Base-by-base conservation (phyloP, 805 yeast species). In the Lipomyces oligophaga region DNA sequence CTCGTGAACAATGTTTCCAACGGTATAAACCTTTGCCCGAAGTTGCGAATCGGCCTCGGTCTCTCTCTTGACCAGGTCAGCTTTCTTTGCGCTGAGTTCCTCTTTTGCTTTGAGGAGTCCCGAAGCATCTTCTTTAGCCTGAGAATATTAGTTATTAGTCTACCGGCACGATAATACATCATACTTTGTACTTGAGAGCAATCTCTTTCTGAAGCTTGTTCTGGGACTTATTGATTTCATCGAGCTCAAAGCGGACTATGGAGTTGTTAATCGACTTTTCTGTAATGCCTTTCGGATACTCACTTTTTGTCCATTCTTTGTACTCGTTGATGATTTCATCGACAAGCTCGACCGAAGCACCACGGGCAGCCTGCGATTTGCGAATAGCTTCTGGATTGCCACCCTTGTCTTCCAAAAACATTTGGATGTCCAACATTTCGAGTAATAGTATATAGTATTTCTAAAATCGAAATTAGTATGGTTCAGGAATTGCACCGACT, bases 1-100 rank as follows among this genome's bases (percentile, higher is more conserved):
- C 64, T 84, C 86, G 69, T 93, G 98, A 47, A 93, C 96, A 55
- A 93, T 72, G 75, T 93, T 93, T 64, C 98, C 98, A 47, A 93
- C 83, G 60, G 76, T 81, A 73, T 83, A 85, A 57, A 93, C 95
- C 72, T 93, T 93, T 62, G 62, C 69, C 62, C 83, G 80, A 62
- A 93, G 74, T 52, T 73, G 77, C 46, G 73, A 69, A 64, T 93
- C 97, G 50, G 90, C 86, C 59, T 78, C 80, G 68, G 81, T 83
- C 72, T 93, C 97, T 54, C 70, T 68, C 54, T 75, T 78, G 42
- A 74, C 73, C 44, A 85, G 74, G 40, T 68, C 74, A 64, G 80
- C 79, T 74, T 90, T 93, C 63, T 81, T 76, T 37, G 74, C 77
- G 25, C 76, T 81, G 31, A 89, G 66, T 59, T 73, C 76, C 49